A percentile compares a stretch with the other conserved stretches of the same genome.
These are phyloP conservation scores for Funneliformis mosseae DNA, from an alignment of 192 early-diverging fungal species.

Conservation along the genomic window DNA sequence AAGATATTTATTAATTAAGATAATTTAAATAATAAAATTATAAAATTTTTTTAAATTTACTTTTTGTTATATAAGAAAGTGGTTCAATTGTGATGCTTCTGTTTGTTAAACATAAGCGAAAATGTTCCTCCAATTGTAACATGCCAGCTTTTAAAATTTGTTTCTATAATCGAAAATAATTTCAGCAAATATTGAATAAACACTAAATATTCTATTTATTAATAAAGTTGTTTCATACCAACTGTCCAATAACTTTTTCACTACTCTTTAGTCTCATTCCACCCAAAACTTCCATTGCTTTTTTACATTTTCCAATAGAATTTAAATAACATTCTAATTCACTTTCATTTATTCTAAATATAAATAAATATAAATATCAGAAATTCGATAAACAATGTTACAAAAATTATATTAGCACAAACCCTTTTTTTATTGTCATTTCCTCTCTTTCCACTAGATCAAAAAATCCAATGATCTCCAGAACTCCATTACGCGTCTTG, in stretches of 20 bases:
- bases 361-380: background rate
- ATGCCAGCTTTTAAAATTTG: constrained; percentile 56
- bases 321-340: constrained; percentile 62
- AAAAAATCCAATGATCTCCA: constrained; percentile 66
- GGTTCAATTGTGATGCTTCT: constrained; percentile 50
- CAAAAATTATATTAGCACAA: background rate
- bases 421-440: constrained; percentile 67
- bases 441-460: constrained; percentile 72
- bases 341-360: constrained; percentile 53
- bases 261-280: constrained; percentile 29
- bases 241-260: constrained; percentile 48
- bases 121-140: constrained; percentile 58
- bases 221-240: constrained; percentile 39
- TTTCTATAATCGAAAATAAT: constrained; percentile 38
- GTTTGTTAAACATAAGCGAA: constrained; percentile 50
- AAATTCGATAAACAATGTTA: no score
- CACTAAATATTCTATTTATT: background rate
- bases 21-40: background rate
- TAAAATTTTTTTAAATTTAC: constrained; percentile 1
- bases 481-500: constrained; percentile 58
- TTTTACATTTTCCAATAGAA: constrained; percentile 58
- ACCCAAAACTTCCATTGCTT: constrained; percentile 47
- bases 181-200: background rate
- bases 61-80: constrained; percentile 23
- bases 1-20: background rate